Percentiles rank a stretch among this genome's conserved stretches.
These are phyloP conservation scores for Debaryomyces robertsiae DNA, from an alignment of 1,139 yeast species.

Conservation along the genomic window DNA sequence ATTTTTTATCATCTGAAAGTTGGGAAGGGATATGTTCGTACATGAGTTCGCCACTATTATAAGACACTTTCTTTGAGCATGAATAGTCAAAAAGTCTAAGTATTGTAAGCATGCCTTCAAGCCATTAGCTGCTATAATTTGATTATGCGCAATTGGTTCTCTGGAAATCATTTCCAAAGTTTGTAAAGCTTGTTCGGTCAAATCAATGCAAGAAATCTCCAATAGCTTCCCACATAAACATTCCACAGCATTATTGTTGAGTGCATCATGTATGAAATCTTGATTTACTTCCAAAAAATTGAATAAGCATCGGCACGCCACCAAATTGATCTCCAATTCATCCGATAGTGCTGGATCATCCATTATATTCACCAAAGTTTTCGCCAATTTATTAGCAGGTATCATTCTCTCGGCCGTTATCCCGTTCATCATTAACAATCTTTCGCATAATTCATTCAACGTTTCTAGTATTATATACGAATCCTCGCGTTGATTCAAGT, in stretches of 20 bases:
- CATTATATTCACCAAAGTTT: constrained; percentile 60
- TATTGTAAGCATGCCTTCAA: constrained; percentile 69
- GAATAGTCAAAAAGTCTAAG: constrained; percentile 85
- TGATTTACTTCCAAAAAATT: constrained; percentile 79
- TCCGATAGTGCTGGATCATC: constrained; percentile 59
- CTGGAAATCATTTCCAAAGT: constrained; percentile 71
- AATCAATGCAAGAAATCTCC: constrained; percentile 82
- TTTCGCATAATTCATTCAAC: constrained; percentile 62
- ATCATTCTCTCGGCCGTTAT: constrained; percentile 63
- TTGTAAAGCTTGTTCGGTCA: constrained; percentile 87
- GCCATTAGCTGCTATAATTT: constrained; percentile 60
- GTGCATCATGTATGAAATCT: constrained; percentile 65
- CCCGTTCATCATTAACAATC: constrained; percentile 68
- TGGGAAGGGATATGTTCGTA: constrained; percentile 44
- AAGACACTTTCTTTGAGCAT: constrained; percentile 85
- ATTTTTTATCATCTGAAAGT: constrained; percentile 52
- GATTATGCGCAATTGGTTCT: constrained; percentile 50
- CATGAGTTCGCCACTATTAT: constrained; percentile 79
- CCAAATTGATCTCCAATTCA: constrained; percentile 76
- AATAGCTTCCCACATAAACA: constrained; percentile 65
- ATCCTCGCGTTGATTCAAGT: constrained; percentile 48
- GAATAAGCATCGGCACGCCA: constrained; percentile 83
- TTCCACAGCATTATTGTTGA: constrained; percentile 67
- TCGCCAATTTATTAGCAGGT: constrained; percentile 61
- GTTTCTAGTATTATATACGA: constrained; percentile 55